Evolutionary conservation across 2,329 filamentous ascomycete species (phyloP), one percentile per base, ranked within the genome.

Genomic region (Spiromastix sp.): DNA sequence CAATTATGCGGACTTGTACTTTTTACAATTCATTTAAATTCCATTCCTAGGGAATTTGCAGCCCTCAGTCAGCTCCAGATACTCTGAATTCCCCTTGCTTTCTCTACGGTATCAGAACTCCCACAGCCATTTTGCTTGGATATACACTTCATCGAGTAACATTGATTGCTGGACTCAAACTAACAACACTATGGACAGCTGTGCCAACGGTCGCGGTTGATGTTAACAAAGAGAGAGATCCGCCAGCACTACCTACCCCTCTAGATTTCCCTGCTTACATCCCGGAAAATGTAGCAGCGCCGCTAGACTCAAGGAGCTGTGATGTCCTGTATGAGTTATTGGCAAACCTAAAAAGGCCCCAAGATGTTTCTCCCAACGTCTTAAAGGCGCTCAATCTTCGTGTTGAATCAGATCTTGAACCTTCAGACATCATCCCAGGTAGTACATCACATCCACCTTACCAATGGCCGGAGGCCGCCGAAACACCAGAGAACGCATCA

Each of bases 201-300:
- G 35, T 51, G 33, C 52, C 57, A 31, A 45, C 56, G 13, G 43
- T 55, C 30, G 47, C 42, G 25, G 48, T 54, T 34, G 54, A 59
- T 17, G 49, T 52, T 15, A 54, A 61, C 28, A 59, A 57, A 43
- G 63, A 65, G 47, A 63, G 70, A 41, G 47, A 54, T 28, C 67
- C 70, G 25, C 71, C 71, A 30, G 51, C 66, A 21, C 52, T 52
- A 39, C 63, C 71, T 21, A 68, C 63, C 17, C 62, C 64, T 13
- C 57, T 73, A 30, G 68, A 68, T 35, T 74, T 75, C 44, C 71
- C 71, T 20, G 48, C 50, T 35, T 64, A 68, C 41, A 45, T 51
- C 18, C 60, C 64, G 21, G 57, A 60, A 42, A 50, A 46, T 44
- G 50, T 48, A n/a, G 32, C 48, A 22, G 40, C 47, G 6, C 36